Conservation (phyloP, 1,284 basidiomycete species). For the Naganishia sp. region DNA sequence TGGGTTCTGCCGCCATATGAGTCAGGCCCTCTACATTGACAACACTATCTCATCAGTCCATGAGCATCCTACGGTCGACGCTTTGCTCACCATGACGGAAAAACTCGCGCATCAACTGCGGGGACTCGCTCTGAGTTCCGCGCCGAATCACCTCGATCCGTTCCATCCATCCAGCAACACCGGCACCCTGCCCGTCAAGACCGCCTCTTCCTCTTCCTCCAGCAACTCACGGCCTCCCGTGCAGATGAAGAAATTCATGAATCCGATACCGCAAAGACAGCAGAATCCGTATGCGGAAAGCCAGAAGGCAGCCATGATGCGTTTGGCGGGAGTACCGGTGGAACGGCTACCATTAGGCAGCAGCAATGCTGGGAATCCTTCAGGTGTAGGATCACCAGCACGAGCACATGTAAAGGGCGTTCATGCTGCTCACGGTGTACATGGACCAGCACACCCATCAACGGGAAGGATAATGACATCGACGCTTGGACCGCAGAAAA, state of each 20-base stretch:
- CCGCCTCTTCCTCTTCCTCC: background rate
- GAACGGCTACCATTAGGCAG: constrained; percentile 33
- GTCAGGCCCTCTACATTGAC: background rate
- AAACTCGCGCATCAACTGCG: constrained; percentile 24
- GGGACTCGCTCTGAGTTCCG: constrained; percentile 22
- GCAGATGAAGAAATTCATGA: constrained; percentile 54
- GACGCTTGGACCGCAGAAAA: constrained; percentile 34
- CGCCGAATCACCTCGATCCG: constrained; percentile 24
- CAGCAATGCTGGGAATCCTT: constrained; percentile 15
- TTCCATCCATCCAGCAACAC: constrained; percentile 11
- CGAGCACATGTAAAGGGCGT: constrained; percentile 30
- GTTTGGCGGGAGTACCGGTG: constrained; percentile 44
- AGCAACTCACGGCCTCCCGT: constrained; percentile 43
- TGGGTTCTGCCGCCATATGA: too few species aligned
- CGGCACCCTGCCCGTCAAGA: constrained; percentile 3
- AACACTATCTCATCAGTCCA: too few species aligned
- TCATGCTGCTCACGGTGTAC: constrained; percentile 51
- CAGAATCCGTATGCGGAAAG: constrained; percentile 49
- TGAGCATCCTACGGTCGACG: background rate
- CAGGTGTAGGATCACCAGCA: constrained; percentile 17
- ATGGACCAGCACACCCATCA: constrained; percentile 52
- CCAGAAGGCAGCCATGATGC: constrained; percentile 43
- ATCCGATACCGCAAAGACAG: constrained; percentile 42
- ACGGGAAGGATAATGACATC: constrained; percentile 41
- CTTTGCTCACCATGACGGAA: constrained; percentile 8